phyloP scores from a whole-genome alignment of 306 rosid species.

The Luffa aegyptiaca region DNA sequence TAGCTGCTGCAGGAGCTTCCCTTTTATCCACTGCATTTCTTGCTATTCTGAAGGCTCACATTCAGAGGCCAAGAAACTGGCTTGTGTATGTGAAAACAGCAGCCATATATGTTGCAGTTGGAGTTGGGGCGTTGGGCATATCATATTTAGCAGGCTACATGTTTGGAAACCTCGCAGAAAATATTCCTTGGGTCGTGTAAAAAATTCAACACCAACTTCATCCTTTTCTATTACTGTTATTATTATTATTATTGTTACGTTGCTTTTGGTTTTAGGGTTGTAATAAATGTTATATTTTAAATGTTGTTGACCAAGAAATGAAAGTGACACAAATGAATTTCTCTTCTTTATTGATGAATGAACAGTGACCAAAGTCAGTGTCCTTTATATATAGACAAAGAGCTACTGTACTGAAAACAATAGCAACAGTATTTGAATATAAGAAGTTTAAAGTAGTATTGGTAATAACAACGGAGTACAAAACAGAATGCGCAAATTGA shows the following conservation, averaged over 20 bases:
- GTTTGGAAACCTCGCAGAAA: neutral
- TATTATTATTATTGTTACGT: neutral
- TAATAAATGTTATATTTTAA: too few species aligned
- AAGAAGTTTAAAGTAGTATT: too few species aligned
- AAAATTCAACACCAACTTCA: neutral
- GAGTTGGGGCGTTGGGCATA: neutral
- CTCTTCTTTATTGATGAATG: too few species aligned
- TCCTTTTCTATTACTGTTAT: neutral
- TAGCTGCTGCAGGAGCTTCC: neutral
- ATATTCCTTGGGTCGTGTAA: too few species aligned
- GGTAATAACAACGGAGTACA: too few species aligned
- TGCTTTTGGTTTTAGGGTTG: neutral
- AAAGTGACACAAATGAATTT: too few species aligned
- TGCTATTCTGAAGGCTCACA: neutral
- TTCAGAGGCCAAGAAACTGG: neutral
- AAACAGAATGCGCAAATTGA: too few species aligned
- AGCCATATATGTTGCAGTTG: neutral
- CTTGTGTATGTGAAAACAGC: neutral
- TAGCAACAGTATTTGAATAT: too few species aligned
- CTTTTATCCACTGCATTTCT: neutral
- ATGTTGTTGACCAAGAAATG: too few species aligned
- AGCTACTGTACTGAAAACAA: too few species aligned
- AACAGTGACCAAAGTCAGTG: too few species aligned
- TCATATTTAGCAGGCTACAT: neutral
- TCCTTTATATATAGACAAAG: too few species aligned